Conservation (phyloP, 2,329 filamentous ascomycete species). For the Alternaria dauci region DNA sequence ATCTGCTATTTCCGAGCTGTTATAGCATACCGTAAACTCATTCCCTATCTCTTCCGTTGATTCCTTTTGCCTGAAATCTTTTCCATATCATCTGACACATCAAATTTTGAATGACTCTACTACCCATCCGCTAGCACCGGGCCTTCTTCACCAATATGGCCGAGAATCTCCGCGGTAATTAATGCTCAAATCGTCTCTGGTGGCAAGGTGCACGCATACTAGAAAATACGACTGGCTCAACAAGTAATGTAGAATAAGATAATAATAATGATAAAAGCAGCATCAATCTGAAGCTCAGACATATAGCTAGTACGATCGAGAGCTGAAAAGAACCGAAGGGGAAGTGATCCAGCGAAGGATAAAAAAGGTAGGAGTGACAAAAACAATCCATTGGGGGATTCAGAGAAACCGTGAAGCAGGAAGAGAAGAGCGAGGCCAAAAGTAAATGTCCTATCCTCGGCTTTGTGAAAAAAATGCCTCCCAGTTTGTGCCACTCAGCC, state of each 20-base stretch:
- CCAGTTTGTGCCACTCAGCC: background rate
- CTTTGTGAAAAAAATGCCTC: background rate
- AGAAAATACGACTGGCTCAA: background rate
- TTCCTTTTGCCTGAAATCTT: background rate
- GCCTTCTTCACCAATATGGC: background rate
- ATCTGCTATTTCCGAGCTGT: too few relatives aligned
- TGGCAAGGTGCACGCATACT: background rate
- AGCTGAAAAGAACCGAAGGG: background rate
- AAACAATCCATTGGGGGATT: background rate
- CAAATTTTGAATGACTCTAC: background rate
- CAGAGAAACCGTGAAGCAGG: background rate
- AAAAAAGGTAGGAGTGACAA: background rate
- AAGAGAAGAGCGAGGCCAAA: background rate
- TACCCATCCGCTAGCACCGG: background rate
- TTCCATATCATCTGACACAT: background rate
- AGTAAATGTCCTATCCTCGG: background rate
- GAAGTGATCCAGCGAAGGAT: background rate
- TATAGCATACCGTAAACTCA: background rate
- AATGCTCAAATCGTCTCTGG: background rate
- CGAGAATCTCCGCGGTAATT: background rate
- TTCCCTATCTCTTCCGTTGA: background rate
- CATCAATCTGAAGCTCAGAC: background rate
- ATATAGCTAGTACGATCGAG: background rate
- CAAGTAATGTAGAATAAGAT: background rate
- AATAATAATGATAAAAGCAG: background rate